Conservation (phyloP, 2,329 filamentous ascomycete genomes). For the Claviceps sp. region DNA sequence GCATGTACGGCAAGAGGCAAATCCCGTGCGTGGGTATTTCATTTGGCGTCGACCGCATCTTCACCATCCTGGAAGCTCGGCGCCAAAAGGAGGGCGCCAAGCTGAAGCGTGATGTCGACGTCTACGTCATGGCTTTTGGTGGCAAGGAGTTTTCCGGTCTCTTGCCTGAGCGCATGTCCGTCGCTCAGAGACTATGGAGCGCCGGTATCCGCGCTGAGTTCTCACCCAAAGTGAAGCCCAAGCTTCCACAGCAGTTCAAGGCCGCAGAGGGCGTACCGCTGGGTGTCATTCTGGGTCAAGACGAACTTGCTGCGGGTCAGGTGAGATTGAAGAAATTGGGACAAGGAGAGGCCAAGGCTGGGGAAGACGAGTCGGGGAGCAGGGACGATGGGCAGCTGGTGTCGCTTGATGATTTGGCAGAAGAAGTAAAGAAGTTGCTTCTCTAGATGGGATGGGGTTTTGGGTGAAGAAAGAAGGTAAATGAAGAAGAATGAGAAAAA, state of each 20-base stretch:
- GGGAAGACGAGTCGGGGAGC: slow-evolving; percentile 72
- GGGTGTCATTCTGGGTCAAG: slow-evolving; percentile 79
- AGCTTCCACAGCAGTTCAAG: slow-evolving; percentile 81
- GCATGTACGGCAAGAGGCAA: slow-evolving; percentile 81
- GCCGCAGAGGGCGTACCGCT: slow-evolving; percentile 79
- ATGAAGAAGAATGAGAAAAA: neutral
- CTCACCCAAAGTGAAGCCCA: slow-evolving; percentile 80
- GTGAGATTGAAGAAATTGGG: slow-evolving; percentile 74
- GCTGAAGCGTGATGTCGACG: slow-evolving; percentile 53
- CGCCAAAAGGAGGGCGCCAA: slow-evolving; percentile 51
- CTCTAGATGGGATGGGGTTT: slow-evolving; percentile 2
- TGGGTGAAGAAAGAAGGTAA: neutral
- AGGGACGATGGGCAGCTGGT: slow-evolving; percentile 71
- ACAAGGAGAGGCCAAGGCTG: slow-evolving; percentile 55
- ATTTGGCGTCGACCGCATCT: slow-evolving; percentile 91
- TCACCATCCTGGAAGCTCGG: slow-evolving; percentile 74
- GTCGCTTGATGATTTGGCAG: slow-evolving; percentile 45
- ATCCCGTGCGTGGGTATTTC: slow-evolving; percentile 59
- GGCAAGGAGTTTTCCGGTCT: slow-evolving; percentile 73
- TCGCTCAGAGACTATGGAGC: slow-evolving; percentile 68
- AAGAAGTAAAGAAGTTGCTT: slow-evolving; percentile 39
- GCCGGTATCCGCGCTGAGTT: slow-evolving; percentile 78
- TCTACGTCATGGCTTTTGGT: slow-evolving; percentile 90
- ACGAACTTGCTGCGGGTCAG: slow-evolving; percentile 71
- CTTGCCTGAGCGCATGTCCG: slow-evolving; percentile 69